Base-by-base conservation (phyloP, 1,284 basidiomycete genomes). In the Rugosomyces carneus region DNA sequence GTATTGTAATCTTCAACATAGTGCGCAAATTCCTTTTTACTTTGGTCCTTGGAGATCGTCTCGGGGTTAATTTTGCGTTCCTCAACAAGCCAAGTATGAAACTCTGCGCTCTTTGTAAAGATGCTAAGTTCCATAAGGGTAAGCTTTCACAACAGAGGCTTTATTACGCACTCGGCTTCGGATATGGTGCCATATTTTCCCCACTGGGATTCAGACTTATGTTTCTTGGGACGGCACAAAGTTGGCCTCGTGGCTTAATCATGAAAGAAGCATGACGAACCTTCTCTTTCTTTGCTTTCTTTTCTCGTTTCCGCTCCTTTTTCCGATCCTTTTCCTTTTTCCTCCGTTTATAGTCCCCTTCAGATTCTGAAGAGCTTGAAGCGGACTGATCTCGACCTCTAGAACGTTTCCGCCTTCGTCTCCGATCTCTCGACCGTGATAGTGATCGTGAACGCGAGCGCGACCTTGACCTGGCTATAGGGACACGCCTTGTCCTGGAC, bases 1-100 rank as follows among this genome's bases (percentile, higher is more conserved):
- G 92, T 94, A 58, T 94, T 94, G 63, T 75, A 94, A 60, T 93
- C 92, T 63, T 94, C 92, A 8, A 81, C 73, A 55, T 81, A 92
- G 15, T 73, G 71, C 5, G 78, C 70, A 61, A 93, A 93, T 56
- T 92, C 84, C 56, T 91, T 92, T 66, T 82, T 84, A 50, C 79
- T 83, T 55, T 86, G 84, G 32, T 92, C 87, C 60, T 89, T 92
- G 4, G 84, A 75, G 37, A 92, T 69, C 1, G 82, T 84, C 65
- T 93, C 92, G 0, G 89, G 89, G 61, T 94, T 94, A 55, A 91
- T 72, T 62, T 84, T 89, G 40, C 84, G 80, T 61, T 94, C 91
- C 59, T 93, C 91, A 13, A 94, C 79, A 6, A 94, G 77, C 91
- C 92, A 95, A 1, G 88, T 81, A 44, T 87, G 76, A 63, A 93